Evolutionary conservation across 2,329 filamentous ascomycete species (phyloP), one percentile per base, ranked within the genome.

Genomic region (Phoma herbarum): DNA sequence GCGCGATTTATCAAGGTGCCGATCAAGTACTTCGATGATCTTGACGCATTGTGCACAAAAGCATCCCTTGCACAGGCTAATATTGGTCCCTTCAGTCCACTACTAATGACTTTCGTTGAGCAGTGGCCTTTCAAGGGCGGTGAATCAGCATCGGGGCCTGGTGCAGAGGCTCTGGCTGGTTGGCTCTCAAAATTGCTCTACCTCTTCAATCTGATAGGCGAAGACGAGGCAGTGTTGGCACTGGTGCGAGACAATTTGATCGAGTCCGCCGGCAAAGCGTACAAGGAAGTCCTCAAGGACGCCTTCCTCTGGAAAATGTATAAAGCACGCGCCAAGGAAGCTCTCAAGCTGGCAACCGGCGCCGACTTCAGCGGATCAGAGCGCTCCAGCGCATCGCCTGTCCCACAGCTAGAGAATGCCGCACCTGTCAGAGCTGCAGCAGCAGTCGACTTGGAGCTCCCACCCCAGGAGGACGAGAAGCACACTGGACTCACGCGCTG

Each of bases 11-110:
- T 88, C 16, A 88, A 85, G 56, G 89, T 89, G 23, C 90, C 92
- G 0, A 89, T 96, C 70, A 96, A 92, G 72, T 94, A 97, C 69
- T 86, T 95, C 26, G 90, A 95, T 60, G 81, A 87, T 69, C 76
- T 91, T 25, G 83, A 88, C 52, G 83, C 86, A 65, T 77, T 59
- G 74, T 78, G 52, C 42, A 66, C 79, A 9, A 60, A 63, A 3
- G 50, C 25, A 16, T 59, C 61, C 12, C 66, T 49, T 47, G 57
- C 67, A 29, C 57, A 51, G 42, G 63, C 73, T 35, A 55, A 65
- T 2, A 31, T 62, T 31, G 39, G 64, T 56, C 60, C 79, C 28
- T 74, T 86, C 11, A 92, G 90, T 65, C 83, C 92, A 18, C 69
- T 97, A 3, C 81, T 88, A 11, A 83, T 92, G 64, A 85, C 88